Percentiles rank a stretch among this genome's conserved stretches.
Conservation (phyloP, 495 filamentous ascomycete species). For the Wilcoxina mikolae region DNA sequence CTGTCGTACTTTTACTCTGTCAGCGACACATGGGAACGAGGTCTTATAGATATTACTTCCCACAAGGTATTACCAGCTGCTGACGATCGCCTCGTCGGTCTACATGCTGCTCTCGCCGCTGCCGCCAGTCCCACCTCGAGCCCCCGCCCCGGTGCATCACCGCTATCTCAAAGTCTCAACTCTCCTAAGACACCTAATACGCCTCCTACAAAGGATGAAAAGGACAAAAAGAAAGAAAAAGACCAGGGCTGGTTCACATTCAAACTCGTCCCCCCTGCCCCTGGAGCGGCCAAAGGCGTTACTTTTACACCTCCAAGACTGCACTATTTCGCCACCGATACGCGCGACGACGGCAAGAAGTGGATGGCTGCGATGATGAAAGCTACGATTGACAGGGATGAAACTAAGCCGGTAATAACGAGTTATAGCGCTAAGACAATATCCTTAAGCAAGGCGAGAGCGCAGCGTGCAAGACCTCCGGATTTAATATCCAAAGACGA, state of each 20-base stretch:
- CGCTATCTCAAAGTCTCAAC: slow-evolving; percentile 7
- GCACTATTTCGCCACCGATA: slow-evolving; percentile 95
- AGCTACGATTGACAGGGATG: slow-evolving; percentile 92
- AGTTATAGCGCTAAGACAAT: slow-evolving; percentile 96
- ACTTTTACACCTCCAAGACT: slow-evolving; percentile 94
- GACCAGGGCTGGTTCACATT: slow-evolving; percentile 61
- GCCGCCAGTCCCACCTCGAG: slow-evolving; percentile 61
- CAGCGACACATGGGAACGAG: slow-evolving; percentile 77
- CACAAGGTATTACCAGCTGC: slow-evolving; percentile 94
- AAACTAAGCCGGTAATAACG: slow-evolving; percentile 57
- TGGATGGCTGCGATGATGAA: slow-evolving; percentile 99
- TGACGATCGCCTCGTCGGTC: slow-evolving; percentile 70
- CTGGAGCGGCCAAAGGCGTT: slow-evolving; percentile 75
- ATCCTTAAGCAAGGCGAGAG: slow-evolving; percentile 64
- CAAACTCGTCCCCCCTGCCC: slow-evolving; percentile 85
- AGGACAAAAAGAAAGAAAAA: slow-evolving; percentile 17
- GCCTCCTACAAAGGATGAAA: slow-evolving; percentile 9
- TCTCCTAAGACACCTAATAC: slow-evolving; percentile 12
- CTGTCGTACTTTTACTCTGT: slow-evolving; percentile 96
- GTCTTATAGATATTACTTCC: slow-evolving; percentile 91
- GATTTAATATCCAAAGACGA: slow-evolving; percentile 9
- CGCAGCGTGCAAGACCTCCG: slow-evolving; percentile 75
- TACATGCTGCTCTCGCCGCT: slow-evolving; percentile 85
- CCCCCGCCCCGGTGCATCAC: slow-evolving; percentile 31
- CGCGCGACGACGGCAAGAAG: slow-evolving; percentile 65